Conservation (phyloP, 257 asterid species). For the Anisodus acutangulus region DNA sequence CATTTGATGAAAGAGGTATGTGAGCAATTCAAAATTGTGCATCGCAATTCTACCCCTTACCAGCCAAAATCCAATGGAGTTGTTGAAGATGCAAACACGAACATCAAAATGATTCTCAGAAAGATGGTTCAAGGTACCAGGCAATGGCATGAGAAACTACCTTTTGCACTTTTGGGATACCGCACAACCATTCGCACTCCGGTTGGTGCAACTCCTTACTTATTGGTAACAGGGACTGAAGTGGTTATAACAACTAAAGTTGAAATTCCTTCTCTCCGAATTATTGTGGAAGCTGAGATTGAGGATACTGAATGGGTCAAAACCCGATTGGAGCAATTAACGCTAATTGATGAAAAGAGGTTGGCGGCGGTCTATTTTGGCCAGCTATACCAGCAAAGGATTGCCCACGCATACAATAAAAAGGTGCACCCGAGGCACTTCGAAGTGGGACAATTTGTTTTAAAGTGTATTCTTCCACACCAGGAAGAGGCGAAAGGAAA, state of each 20-base stretch:
- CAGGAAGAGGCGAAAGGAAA: not conserved
- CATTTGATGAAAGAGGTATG: no score
- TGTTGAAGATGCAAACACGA: not conserved
- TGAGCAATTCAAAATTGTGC: no score
- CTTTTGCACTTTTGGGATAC: no score
- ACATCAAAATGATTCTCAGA: not conserved
- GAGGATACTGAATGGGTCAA: not conserved
- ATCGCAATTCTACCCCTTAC: not conserved
- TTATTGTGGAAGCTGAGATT: not conserved
- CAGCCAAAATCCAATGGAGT: not conserved
- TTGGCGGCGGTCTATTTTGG: rapidly evolving
- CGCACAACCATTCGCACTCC: no score
- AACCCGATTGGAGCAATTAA: not conserved
- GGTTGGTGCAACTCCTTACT: no score
- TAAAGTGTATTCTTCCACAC: not conserved
- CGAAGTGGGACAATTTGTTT: not conserved
- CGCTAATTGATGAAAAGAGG: not conserved
- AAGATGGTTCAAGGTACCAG: not conserved
- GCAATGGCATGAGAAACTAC: no score
- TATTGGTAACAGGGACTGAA: not conserved
- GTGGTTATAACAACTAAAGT: not conserved
- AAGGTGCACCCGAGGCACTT: not conserved
- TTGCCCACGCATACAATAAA: not conserved
- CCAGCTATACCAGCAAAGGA: not conserved
- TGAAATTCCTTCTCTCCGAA: not conserved